Percentiles rank a stretch among this genome's conserved stretches.
phyloP scores from a whole-genome alignment of 116 monocot species.

The Phalaenopsis hybrid region DNA sequence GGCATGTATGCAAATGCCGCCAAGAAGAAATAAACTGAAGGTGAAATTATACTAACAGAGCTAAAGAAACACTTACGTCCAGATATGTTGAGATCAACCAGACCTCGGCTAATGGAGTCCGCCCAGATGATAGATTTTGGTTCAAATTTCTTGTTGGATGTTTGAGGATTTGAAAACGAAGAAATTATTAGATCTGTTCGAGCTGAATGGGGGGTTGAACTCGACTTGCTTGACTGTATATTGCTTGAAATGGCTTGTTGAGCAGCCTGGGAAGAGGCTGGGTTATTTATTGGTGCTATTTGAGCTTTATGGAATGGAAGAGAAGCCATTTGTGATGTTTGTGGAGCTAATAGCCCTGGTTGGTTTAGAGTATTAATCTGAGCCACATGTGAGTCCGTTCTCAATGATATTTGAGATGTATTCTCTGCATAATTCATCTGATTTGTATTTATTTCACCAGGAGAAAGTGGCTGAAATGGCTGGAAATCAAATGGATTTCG shows the following conservation, averaged over 20 bases:
- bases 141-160: slow-evolving; percentile 26
- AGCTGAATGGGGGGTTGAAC: slow-evolving; percentile 1
- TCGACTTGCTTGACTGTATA: slow-evolving; percentile 11
- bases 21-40: background rate
- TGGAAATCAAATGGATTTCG: background rate
- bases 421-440: slow-evolving; percentile 14
- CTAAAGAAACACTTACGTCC: slow-evolving; percentile 28
- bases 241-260: slow-evolving; percentile 12
- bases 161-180: slow-evolving; percentile 16
- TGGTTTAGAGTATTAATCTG: background rate
- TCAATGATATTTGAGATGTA: background rate
- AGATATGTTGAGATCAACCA: slow-evolving; percentile 47
- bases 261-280: background rate
- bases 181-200: background rate
- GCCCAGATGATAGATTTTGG: slow-evolving; percentile 46
- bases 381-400: background rate
- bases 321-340: background rate
- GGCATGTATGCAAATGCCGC: too few relatives aligned
- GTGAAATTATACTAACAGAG: background rate
- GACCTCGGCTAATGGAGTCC: slow-evolving; percentile 41
- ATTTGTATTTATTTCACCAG: background rate
- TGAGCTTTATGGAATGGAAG: background rate
- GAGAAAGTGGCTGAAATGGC: background rate
- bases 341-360: background rate
- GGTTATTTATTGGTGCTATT: background rate